Percentiles rank a stretch among this genome's conserved stretches.
Conservation (phyloP, 2,329 filamentous ascomycete species). For the Fonsecaea pugnacius region DNA sequence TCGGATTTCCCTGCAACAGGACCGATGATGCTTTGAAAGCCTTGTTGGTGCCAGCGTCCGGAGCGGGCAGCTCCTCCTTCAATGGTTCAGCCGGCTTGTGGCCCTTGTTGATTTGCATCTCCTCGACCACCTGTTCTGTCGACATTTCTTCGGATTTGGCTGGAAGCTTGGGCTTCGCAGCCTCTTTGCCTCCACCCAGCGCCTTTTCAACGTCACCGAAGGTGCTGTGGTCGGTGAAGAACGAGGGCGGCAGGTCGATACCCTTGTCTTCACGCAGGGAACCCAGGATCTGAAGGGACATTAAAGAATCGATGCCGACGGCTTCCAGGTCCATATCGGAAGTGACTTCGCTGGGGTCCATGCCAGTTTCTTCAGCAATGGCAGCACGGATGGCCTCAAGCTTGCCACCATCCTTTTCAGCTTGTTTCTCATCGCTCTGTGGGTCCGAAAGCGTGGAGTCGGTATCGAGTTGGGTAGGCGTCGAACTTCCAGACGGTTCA, state of each 20-base stretch:
- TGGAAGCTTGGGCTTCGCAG: slow-evolving; percentile 41
- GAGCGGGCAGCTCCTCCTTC: neutral
- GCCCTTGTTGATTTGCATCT: neutral
- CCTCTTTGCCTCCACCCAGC: slow-evolving; percentile 33
- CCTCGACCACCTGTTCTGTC: neutral
- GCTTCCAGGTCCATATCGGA: slow-evolving; percentile 44
- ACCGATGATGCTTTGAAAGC: slow-evolving; percentile 15
- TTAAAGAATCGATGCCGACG: slow-evolving; percentile 51
- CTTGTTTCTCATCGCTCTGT: slow-evolving; percentile 5
- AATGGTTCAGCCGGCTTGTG: neutral
- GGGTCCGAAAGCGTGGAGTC: neutral
- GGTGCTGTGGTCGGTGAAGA: slow-evolving; percentile 38
- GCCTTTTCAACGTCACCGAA: slow-evolving; percentile 43
- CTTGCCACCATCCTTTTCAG: slow-evolving; percentile 35
- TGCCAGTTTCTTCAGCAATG: slow-evolving; percentile 48
- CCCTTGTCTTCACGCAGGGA: slow-evolving; percentile 48
- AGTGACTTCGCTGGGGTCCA: slow-evolving; percentile 44
- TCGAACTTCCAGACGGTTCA: slow-evolving; percentile 29
- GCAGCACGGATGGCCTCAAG: slow-evolving; percentile 45
- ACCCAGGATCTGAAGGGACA: slow-evolving; percentile 48
- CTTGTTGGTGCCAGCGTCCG: slow-evolving; percentile 3
- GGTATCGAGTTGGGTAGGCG: neutral
- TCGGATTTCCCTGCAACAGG: slow-evolving; percentile 46
- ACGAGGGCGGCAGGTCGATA: slow-evolving; percentile 45
- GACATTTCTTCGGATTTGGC: slow-evolving; percentile 20